A percentile compares a stretch with the other conserved stretches of the same genome.
Evolutionary conservation across 768 basidiomycete genomes (phyloP).

Genomic region (Suillus fuscotomentosus): DNA sequence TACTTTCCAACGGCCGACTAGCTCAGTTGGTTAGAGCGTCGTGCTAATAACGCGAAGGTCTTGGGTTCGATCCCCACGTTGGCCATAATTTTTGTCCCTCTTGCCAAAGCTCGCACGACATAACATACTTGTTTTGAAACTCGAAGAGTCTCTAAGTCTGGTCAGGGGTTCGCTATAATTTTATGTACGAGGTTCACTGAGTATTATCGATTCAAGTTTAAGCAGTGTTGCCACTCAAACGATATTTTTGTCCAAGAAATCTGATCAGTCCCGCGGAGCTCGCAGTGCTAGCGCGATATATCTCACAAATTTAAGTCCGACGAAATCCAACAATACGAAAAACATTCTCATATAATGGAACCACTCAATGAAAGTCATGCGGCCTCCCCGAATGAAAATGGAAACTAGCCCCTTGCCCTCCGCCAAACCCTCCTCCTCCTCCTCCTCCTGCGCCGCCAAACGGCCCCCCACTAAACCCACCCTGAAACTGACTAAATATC

Average conservation of each 20-base stretch:
- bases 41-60: conserved; percentile 65
- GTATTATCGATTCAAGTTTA: no score
- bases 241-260: background rate
- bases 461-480: conserved; percentile 27
- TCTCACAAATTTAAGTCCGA: background rate
- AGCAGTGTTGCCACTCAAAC: no score
- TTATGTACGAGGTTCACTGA: no score
- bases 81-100: conserved; percentile 36
- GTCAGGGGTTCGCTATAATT: no score
- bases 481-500: conserved; percentile 63
- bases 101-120: no score
- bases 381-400: conserved; percentile 20
- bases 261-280: background rate
- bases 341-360: background rate
- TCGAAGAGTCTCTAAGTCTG: no score
- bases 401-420: conserved; percentile 25
- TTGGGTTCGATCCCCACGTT: conserved; percentile 71
- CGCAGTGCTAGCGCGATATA: background rate
- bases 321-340: background rate
- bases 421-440: conserved; percentile 25
- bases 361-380: background rate
- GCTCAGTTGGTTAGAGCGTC: conserved; percentile 53
- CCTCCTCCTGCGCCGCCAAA: conserved; percentile 18
- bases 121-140: no score
- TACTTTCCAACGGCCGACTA: conserved; percentile 31